phyloP scores from a whole-genome alignment of 139 green algal genomes.

The Monoraphidium neglectum region DNA sequence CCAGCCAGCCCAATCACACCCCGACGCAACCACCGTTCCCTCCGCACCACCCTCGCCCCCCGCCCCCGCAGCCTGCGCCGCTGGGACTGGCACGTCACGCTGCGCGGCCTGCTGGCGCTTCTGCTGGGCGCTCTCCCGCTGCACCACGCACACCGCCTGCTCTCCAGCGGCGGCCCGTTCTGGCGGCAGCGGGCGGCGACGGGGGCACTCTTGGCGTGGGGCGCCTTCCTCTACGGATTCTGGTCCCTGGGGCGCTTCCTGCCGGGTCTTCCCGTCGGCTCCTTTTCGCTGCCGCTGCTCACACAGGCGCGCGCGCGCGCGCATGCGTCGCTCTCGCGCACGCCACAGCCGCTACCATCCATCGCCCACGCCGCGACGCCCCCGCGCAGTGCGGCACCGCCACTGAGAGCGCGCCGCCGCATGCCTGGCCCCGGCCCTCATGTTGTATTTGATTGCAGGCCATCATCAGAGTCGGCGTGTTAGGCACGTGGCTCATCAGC shows the following conservation, averaged over 20 bases:
- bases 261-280: constrained; percentile 56
- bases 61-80: constrained; percentile 59
- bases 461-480: constrained; percentile 84
- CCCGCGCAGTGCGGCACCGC: no score
- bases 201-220: constrained; percentile 24
- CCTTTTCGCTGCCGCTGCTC: background rate
- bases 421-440: no score
- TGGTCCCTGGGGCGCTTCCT: constrained; percentile 73
- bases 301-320: background rate
- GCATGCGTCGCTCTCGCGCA: background rate
- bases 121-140: constrained; percentile 81
- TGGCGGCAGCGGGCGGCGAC: constrained; percentile 7
- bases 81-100: constrained; percentile 77
- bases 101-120: constrained; percentile 78
- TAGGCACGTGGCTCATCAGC: constrained; percentile 92
- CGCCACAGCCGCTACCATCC: no score
- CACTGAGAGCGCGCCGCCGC: no score
- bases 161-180: background rate
- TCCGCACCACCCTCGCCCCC: no score
- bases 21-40: no score
- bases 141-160: constrained; percentile 29
- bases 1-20: no score
- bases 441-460: constrained; percentile 50
- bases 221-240: constrained; percentile 67
- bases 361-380: no score